Evolutionary conservation across 1,284 basidiomycete genomes (phyloP).

Genomic region (Lentinus polychrous): DNA sequence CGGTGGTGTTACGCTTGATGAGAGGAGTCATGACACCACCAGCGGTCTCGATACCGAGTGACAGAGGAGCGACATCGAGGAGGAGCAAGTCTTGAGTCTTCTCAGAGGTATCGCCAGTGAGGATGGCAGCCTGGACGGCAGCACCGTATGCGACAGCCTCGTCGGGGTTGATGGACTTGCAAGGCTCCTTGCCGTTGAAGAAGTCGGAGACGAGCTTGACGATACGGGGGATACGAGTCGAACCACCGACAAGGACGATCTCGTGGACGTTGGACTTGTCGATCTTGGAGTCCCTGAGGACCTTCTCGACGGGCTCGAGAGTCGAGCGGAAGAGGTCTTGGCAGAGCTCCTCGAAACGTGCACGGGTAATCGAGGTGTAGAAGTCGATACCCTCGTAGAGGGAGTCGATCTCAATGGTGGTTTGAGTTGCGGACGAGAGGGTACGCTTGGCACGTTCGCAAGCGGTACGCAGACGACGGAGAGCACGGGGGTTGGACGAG

Average conservation of each 20-base stretch:
- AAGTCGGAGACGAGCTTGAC: conserved; percentile 98
- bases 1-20: conserved; percentile 98
- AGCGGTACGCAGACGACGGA: conserved; percentile 95
- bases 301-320: conserved; percentile 97
- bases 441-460: conserved; percentile 99
- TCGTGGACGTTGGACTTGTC: conserved; percentile 95
- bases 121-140: conserved; percentile 97
- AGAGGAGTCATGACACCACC: conserved; percentile 98
- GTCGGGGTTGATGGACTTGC: conserved; percentile 98
- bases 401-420: conserved; percentile 97
- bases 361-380: conserved; percentile 97
- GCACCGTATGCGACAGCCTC: conserved; percentile 99
- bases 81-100: conserved; percentile 96
- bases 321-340: conserved; percentile 97
- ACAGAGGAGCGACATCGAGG: conserved; percentile 95
- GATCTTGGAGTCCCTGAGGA: conserved; percentile 96
- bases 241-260: conserved; percentile 97
- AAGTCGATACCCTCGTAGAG: conserved; percentile 98
- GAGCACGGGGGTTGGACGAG: conserved; percentile 88
- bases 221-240: conserved; percentile 97
- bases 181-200: conserved; percentile 97
- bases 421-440: conserved; percentile 94
- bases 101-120: conserved; percentile 96
- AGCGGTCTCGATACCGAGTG: conserved; percentile 97
- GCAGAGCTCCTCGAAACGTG: conserved; percentile 98